These are phyloP conservation scores for Pleurotus eryngii DNA, from an alignment of 768 basidiomycete genomes.

Conservation along the genomic window DNA sequence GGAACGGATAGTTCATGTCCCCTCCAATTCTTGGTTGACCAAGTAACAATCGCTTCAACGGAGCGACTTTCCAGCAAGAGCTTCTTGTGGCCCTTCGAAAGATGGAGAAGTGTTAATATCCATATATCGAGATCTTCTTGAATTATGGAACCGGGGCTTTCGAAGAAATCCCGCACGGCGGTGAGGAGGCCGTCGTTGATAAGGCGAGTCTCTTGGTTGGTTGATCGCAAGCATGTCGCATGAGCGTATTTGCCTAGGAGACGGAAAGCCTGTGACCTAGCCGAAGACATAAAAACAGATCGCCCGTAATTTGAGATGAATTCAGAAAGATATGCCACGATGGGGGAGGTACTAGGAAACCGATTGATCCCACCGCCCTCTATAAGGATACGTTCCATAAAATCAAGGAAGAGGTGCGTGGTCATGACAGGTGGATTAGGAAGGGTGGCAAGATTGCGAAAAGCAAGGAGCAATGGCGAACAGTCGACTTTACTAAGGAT, in stretches of 20 bases:
- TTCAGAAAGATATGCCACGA: background rate
- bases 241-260: background rate
- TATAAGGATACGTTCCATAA: background rate
- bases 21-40: slow-evolving; percentile 1
- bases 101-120: background rate
- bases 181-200: slow-evolving; percentile 4
- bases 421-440: background rate
- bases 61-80: background rate
- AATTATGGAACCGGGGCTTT: slow-evolving; percentile 1
- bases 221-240: background rate
- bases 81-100: background rate
- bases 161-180: background rate
- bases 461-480: background rate
- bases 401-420: background rate
- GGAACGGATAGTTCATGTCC: background rate
- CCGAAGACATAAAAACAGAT: background rate
- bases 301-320: background rate
- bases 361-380: background rate
- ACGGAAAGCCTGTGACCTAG: slow-evolving; percentile 4
- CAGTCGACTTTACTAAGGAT: background rate
- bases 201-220: background rate
- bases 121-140: slow-evolving; percentile 9
- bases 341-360: background rate
- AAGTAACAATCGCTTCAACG: background rate
- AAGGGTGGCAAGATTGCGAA: background rate